These are phyloP conservation scores for Heliamphora pulchella DNA, from an alignment of 179 eudicot genomes.

Conservation along the genomic window DNA sequence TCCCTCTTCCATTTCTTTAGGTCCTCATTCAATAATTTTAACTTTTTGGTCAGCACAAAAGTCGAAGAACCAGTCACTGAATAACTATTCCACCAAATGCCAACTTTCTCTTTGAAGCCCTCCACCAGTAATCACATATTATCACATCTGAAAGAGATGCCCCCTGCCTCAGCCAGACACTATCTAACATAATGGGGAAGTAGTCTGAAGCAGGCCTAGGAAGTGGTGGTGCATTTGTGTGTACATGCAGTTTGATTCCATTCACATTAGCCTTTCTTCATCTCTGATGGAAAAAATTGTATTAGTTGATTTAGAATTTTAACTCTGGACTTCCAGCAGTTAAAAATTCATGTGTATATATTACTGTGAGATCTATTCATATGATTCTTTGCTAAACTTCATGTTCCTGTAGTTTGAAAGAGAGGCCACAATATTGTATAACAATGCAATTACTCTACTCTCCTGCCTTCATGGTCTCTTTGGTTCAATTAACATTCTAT, in stretches of 20 bases:
- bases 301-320: slow-evolving; percentile 1
- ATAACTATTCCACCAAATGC: too few species aligned
- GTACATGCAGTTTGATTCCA: not conserved
- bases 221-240: too few species aligned
- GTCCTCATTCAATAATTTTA: too few species aligned
- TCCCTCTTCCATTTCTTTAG: too few species aligned
- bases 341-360: not conserved
- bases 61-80: too few species aligned
- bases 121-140: too few species aligned
- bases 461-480: slow-evolving; percentile 5
- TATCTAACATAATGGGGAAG: too few species aligned
- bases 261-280: not conserved
- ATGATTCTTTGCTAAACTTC: not conserved
- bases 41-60: too few species aligned
- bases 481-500: not conserved
- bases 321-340: not conserved
- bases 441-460: not conserved
- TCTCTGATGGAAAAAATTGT: not conserved
- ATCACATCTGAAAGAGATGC: too few species aligned
- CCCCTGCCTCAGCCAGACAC: too few species aligned
- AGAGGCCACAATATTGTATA: not conserved
- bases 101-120: too few species aligned
- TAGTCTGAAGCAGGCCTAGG: too few species aligned
- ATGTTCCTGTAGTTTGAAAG: not conserved
- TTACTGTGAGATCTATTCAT: not conserved